These are phyloP conservation scores for Trichoderma koningii DNA, from an alignment of 2,329 filamentous ascomycete genomes.

Conservation along the genomic window DNA sequence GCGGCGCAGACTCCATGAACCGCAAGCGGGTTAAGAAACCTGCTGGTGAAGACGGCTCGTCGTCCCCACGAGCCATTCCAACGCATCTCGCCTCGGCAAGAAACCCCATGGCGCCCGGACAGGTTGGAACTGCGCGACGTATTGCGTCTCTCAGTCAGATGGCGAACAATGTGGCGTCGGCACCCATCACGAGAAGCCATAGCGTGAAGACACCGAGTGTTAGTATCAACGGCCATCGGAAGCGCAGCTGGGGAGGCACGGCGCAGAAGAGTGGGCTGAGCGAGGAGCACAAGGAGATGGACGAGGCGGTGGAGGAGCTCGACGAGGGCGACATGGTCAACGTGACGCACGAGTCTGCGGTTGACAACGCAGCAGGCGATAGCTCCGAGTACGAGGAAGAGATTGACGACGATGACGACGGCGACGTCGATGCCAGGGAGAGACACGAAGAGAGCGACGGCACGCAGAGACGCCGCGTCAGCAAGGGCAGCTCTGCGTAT, in stretches of 20 bases:
- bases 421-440: conserved; percentile 27
- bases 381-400: conserved; percentile 31
- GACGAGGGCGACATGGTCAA: conserved; percentile 35
- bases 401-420: conserved; percentile 28
- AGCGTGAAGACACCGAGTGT: conserved; percentile 66
- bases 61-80: conserved; percentile 43
- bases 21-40: conserved; percentile 57
- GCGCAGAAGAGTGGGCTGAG: conserved; percentile 51
- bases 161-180: conserved; percentile 67
- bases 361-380: conserved; percentile 27
- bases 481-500: conserved; percentile 52
- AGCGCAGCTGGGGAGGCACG: conserved; percentile 68
- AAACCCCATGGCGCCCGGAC: conserved; percentile 49
- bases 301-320: conserved; percentile 64
- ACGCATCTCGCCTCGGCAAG: conserved; percentile 57
- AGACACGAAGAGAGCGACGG: conserved; percentile 54
- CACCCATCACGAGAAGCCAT: conserved; percentile 73
- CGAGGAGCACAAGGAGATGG: conserved; percentile 63
- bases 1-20: conserved; percentile 56
- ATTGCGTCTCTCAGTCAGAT: conserved; percentile 93
- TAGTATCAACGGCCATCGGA: conserved; percentile 54
- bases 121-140: conserved; percentile 65
- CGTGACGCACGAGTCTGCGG: conserved; percentile 24
- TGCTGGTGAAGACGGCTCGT: conserved; percentile 39
- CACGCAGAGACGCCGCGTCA: conserved; percentile 52